These are phyloP conservation scores for Beta corolliflora DNA, from an alignment of 179 eudicot species.

Conservation along the genomic window DNA sequence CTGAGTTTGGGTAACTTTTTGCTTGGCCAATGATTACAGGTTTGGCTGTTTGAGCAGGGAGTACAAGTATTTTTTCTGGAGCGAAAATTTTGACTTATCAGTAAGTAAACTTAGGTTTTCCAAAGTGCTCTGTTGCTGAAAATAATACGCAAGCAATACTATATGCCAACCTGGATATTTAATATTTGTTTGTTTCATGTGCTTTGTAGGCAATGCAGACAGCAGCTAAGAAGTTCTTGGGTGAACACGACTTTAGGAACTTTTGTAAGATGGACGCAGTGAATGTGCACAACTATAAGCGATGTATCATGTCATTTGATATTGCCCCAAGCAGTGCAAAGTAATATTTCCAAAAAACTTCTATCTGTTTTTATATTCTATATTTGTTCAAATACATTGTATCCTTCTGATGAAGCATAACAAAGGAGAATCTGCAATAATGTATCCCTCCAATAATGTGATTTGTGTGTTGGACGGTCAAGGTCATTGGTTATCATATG, in stretches of 20 bases:
- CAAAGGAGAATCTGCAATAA: background rate
- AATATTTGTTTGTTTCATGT: slow-evolving; percentile 2
- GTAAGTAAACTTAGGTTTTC: slow-evolving; percentile 36
- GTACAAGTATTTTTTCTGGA: slow-evolving; percentile 90
- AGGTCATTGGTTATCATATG: background rate
- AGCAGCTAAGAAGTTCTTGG: slow-evolving; percentile 77
- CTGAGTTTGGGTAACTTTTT: background rate
- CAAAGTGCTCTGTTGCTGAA: slow-evolving; percentile 7
- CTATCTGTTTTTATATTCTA: background rate
- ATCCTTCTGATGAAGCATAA: background rate
- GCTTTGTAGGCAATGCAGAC: slow-evolving; percentile 71
- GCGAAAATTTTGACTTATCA: slow-evolving; percentile 57
- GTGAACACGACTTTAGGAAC: slow-evolving; percentile 95
- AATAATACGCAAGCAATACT: slow-evolving; percentile 6
- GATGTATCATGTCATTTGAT: slow-evolving; percentile 57
- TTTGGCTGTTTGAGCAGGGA: slow-evolving; percentile 88
- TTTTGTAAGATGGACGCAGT: slow-evolving; percentile 98
- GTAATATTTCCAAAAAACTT: slow-evolving; percentile 34
- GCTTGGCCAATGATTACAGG: slow-evolving; percentile 43
- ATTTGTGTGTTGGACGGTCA: background rate
- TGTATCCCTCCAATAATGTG: background rate
- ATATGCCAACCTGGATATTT: slow-evolving; percentile 3
- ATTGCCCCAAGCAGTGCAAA: slow-evolving; percentile 64
- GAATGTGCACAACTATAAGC: slow-evolving; percentile 79
- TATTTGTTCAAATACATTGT: background rate